Conservation (phyloP, 257 asterid genomes). For the Buddleja alternifolia region DNA sequence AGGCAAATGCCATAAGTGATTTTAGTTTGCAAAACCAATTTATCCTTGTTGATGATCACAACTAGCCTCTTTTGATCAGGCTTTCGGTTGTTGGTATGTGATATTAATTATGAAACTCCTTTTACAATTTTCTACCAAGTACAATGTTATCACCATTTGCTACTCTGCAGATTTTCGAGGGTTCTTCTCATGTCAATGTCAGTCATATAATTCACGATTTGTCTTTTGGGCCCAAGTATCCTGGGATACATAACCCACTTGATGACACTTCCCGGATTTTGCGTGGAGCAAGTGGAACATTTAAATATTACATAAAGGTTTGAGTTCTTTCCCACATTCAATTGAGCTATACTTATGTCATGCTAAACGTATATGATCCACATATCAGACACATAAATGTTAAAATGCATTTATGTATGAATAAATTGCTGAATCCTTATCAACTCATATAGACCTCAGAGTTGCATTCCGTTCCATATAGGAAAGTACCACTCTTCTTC, state of each 20-base stretch:
- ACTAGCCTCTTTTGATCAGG: not conserved
- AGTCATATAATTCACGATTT: constrained; percentile 93
- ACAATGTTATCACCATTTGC: constrained; percentile 16
- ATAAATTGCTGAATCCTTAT: constrained; percentile 12
- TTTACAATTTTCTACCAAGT: constrained; percentile 13
- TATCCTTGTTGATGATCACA: not conserved
- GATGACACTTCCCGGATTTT: constrained; percentile 84
- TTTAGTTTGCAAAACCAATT: no score
- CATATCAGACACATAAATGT: not conserved
- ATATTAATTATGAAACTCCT: not conserved
- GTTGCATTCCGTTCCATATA: not conserved
- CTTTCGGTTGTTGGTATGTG: constrained; percentile 13
- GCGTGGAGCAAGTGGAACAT: constrained; percentile 90
- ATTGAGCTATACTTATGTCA: not conserved
- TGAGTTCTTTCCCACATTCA: constrained; percentile 18
- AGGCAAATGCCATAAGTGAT: not conserved
- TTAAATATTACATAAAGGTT: constrained; percentile 98
- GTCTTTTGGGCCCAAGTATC: constrained; percentile 97
- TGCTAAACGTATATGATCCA: not conserved
- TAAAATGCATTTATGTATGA: constrained; percentile 16
- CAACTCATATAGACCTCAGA: not conserved
- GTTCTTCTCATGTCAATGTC: constrained; percentile 88
- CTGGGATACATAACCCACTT: constrained; percentile 96
- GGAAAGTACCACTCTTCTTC: constrained; percentile 21
- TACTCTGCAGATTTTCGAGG: constrained; percentile 79